Evolutionary conservation across 352 stramenopile species (phyloP).

Genomic region (Phytophthora meadii): DNA sequence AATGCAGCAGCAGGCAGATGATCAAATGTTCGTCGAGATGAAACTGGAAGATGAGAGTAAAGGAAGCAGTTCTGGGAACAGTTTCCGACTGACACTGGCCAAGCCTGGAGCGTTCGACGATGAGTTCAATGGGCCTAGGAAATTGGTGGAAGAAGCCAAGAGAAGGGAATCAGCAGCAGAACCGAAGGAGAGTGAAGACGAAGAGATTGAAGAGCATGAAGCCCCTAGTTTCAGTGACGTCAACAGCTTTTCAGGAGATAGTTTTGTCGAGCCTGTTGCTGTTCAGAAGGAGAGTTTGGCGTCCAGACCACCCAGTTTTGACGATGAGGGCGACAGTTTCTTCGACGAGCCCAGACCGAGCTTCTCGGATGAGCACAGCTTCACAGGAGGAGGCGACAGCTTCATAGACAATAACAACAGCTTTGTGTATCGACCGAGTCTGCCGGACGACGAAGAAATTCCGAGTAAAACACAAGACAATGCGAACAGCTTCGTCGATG

Average conservation of each 20-base stretch:
- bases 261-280: not conserved
- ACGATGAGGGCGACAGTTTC: constrained; percentile 24
- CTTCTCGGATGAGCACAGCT: constrained; percentile 37
- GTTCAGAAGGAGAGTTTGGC: constrained; percentile 17
- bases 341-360: constrained; percentile 24
- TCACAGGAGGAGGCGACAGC: constrained; percentile 22
- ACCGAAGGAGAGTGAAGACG: not conserved
- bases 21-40: constrained; percentile 49
- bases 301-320: constrained; percentile 32
- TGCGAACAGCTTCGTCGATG: constrained; percentile 18
- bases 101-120: constrained; percentile 18
- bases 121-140: constrained; percentile 7
- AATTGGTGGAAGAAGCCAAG: constrained; percentile 13
- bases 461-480: not conserved
- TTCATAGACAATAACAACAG: constrained; percentile 35
- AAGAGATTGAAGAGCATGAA: not conserved
- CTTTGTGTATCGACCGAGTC: constrained; percentile 35
- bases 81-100: constrained; percentile 26
- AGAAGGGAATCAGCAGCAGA: not conserved
- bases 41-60: constrained; percentile 19
- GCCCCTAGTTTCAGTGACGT: constrained; percentile 5
- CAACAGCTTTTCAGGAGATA: constrained; percentile 9
- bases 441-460: constrained; percentile 21
- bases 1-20: constrained; percentile 64
- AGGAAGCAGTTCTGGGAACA: constrained; percentile 4